Conservation (phyloP, 352 stramenopile genomes). For the Globisporangium paroecandrum region DNA sequence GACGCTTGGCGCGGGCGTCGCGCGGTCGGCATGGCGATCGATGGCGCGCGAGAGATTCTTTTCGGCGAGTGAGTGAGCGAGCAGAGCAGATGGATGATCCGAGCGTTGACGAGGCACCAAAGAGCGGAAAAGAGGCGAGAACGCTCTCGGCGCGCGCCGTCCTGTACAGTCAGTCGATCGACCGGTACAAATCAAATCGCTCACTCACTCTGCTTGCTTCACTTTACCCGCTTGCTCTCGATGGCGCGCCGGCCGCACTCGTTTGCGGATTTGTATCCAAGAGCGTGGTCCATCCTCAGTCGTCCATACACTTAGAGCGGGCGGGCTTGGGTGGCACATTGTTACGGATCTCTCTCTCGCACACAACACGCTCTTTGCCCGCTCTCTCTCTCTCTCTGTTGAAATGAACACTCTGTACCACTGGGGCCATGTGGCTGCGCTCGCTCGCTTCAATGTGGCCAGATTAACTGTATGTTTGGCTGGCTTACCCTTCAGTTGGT, state of each 20-base stretch:
- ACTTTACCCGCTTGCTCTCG: neutral
- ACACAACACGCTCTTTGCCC: neutral
- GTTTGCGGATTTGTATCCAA: neutral
- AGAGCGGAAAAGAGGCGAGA: neutral
- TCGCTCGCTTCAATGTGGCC: constrained; percentile 7
- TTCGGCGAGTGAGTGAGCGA: neutral
- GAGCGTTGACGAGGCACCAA: neutral
- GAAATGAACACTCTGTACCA: constrained; percentile 3
- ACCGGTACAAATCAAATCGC: neutral
- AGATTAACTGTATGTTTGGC: neutral
- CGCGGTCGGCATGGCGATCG: neutral
- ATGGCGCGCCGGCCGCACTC: neutral
- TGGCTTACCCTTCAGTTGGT: neutral
- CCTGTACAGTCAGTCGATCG: neutral
- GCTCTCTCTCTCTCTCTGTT: constrained; percentile 2
- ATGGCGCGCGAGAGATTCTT: constrained; percentile 1
- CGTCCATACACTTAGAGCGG: constrained; percentile 4
- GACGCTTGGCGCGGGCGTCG: constrained; percentile 3
- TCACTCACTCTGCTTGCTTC: neutral
- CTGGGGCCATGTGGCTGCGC: constrained; percentile 1
- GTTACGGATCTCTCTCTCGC: constrained; percentile 1
- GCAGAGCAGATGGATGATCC: neutral
- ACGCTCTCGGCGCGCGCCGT: neutral
- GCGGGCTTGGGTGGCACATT: neutral
- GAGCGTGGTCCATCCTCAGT: neutral